Percentiles rank a stretch among this genome's conserved stretches.
These are phyloP conservation scores for Aureobasidium zeae DNA, from an alignment of 2,329 filamentous ascomycete species.

Conservation along the genomic window DNA sequence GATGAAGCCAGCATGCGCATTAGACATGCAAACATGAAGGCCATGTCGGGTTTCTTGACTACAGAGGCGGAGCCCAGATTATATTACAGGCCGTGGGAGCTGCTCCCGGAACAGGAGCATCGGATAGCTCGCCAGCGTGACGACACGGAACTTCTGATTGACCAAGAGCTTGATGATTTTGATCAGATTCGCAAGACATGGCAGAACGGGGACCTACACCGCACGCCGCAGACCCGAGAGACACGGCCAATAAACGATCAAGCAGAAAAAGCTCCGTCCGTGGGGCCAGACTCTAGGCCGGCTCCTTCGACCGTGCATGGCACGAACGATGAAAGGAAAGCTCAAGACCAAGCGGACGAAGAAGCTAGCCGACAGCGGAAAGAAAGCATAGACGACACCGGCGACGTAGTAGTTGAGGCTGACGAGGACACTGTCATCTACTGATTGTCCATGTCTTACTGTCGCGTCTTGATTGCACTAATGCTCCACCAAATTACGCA, in stretches of 20 bases:
- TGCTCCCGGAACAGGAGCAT: conserved; percentile 58
- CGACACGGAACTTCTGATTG: conserved; percentile 54
- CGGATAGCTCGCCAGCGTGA: conserved; percentile 61
- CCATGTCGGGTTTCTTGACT: conserved; percentile 61
- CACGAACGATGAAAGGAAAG: conserved; percentile 13
- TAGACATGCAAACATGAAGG: conserved; percentile 62
- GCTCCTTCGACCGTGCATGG: neutral
- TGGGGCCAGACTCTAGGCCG: neutral
- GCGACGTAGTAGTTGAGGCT: conserved; percentile 70
- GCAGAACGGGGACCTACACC: conserved; percentile 24
- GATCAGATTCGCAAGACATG: conserved; percentile 37
- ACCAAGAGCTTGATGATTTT: conserved; percentile 57
- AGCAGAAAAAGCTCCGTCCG: neutral
- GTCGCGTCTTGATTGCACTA: neutral
- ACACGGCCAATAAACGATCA: neutral
- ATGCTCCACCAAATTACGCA: no score
- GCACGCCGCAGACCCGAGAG: conserved; percentile 19
- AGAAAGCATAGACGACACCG: conserved; percentile 51
- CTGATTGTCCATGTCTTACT: conserved; percentile 35
- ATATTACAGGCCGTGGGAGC: conserved; percentile 82
- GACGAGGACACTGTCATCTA: conserved; percentile 91
- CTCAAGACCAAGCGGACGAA: neutral
- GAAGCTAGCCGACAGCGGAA: conserved; percentile 19
- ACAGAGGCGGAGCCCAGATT: conserved; percentile 64
- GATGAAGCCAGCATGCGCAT: conserved; percentile 62